Evolutionary conservation across 2,329 filamentous ascomycete species (phyloP).

Genomic region (Ophiosphaerella narmari): DNA sequence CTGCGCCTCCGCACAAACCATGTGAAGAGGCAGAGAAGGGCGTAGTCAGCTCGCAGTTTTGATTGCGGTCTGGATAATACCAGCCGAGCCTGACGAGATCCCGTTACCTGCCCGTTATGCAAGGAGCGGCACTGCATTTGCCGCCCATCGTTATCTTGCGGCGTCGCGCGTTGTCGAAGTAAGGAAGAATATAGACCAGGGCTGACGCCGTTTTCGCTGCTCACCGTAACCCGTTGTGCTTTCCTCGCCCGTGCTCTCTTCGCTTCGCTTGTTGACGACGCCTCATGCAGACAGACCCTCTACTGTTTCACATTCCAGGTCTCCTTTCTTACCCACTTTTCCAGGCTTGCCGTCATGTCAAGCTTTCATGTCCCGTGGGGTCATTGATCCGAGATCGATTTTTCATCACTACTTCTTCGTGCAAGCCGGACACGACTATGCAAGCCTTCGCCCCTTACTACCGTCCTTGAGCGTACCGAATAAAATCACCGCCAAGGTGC

Average conservation of each 20-base stretch:
- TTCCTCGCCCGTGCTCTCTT: not conserved
- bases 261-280: conserved; percentile 3
- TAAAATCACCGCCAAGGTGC: not conserved
- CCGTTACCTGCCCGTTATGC: conserved; percentile 1
- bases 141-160: conserved; percentile 11
- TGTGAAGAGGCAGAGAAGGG: conserved; percentile 6
- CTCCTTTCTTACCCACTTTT: not conserved
- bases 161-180: conserved; percentile 6
- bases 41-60: conserved; percentile 6
- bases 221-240: too few relatives aligned
- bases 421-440: too few relatives aligned
- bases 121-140: conserved; percentile 2
- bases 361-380: not conserved
- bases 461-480: too few relatives aligned
- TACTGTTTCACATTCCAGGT: conserved; percentile 4
- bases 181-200: conserved; percentile 7
- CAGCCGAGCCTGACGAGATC: not conserved
- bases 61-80: conserved; percentile 4
- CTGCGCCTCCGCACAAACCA: conserved; percentile 17
- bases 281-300: conserved; percentile 2
- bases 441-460: too few relatives aligned
- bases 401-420: not conserved
- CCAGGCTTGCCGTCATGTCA: not conserved
- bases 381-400: not conserved
- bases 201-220: too few relatives aligned